These are phyloP conservation scores for Ophiostoma perfectum DNA, from an alignment of 2,329 filamentous ascomycete species.

Conservation along the genomic window DNA sequence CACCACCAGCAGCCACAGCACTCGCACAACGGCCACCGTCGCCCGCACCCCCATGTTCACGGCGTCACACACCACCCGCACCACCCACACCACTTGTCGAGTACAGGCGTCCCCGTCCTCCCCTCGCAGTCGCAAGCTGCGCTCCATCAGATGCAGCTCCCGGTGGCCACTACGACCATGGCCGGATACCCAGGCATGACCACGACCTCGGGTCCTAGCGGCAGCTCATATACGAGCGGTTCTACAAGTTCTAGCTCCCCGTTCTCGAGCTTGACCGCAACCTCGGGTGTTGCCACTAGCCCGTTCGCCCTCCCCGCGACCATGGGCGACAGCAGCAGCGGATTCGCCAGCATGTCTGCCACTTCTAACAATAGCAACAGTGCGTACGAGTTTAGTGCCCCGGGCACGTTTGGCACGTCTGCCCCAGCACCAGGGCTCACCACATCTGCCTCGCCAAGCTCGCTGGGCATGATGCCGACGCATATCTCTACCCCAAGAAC, in stretches of 20 bases:
- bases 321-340: too few species aligned
- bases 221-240: neutral
- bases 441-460: neutral
- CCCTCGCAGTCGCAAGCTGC: neutral
- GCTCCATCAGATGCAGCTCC: neutral
- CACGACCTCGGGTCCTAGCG: neutral
- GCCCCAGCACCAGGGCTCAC: neutral
- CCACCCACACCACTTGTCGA: neutral
- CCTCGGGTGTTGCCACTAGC: neutral
- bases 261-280: too few species aligned
- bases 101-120: neutral
- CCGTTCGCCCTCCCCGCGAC: neutral
- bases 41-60: neutral
- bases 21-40: neutral
- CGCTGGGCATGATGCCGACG: neutral
- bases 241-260: too few species aligned
- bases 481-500: neutral
- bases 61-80: neutral
- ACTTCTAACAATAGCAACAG: neutral
- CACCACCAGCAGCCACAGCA: conserved; percentile 16
- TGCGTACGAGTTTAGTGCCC: neutral
- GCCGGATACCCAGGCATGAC: neutral
- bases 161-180: neutral
- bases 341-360: neutral
- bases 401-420: neutral